Evolutionary conservation across 2,329 filamentous ascomycete species (phyloP), one percentile per base, ranked within the genome.

Genomic region (Neoscytalidium dimidiatum): DNA sequence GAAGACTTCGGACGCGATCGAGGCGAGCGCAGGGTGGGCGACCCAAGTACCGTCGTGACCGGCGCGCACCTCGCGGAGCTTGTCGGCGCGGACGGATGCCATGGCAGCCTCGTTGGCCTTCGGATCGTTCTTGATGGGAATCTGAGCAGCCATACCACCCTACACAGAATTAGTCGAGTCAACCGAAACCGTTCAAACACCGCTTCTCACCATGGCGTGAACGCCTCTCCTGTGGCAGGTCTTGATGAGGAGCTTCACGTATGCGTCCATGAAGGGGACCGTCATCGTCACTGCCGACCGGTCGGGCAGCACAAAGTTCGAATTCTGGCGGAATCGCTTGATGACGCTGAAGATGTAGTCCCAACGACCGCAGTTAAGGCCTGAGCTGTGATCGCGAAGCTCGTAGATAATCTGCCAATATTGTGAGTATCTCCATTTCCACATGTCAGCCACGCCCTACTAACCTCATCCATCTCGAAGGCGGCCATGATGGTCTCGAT

Each of bases 291-390:
- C 92, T 67, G 88, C 85, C 64, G 90, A 90, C 67, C 95, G 92
- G 79, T 99, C 94, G 29, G 95, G 95, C 21, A 99, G 89, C 65
- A 98, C 88, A 77, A 98, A 98, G 82, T 90, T 89, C 73, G 91
- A 85, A 84, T 97, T 95, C 75, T 97, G 88, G 77, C 95, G 92
- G 90, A 98, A 97, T 81, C 96, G 97, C 87, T 99, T 99, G 85
- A 99, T 98, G 76, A 94, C 92, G 79, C 91, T 95, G 86, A 99
- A 99, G 82, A 99, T 98, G 85, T 99, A 99, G 78, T 99, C 95
- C 95, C 95, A 99, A 71, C 95, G 91, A 69, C 95, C 95, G 81
- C 95, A 98, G 88, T 99, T 99, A 75, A 99, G 88, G 53, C 95
- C 95, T 6, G 94, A 91, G 78, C 90, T 94, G 85, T 99, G 95